These are phyloP conservation scores for Saitozyma sp. DNA, from an alignment of 768 basidiomycete species.

Conservation along the genomic window DNA sequence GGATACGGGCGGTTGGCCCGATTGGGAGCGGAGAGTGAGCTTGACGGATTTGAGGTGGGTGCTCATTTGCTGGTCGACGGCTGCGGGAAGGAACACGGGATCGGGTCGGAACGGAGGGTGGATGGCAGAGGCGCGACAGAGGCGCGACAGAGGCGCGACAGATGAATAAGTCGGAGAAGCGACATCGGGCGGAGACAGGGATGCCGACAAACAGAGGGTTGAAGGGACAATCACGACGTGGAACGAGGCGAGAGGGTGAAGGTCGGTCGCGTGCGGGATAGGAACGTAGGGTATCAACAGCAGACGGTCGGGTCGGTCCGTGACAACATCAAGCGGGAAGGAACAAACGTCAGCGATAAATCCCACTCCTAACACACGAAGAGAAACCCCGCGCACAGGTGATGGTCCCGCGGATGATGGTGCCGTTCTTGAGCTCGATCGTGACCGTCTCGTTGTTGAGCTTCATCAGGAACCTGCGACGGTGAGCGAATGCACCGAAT, in stretches of 20 bases:
- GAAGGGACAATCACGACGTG: neutral
- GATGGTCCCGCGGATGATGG: constrained; percentile 91
- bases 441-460: constrained; percentile 99
- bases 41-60: constrained; percentile 97
- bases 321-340: neutral
- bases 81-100: constrained; percentile 55
- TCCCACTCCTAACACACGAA: neutral
- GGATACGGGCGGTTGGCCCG: constrained; percentile 59
- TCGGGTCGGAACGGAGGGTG: too few relatives aligned
- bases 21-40: constrained; percentile 76
- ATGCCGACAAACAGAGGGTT: neutral
- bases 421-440: constrained; percentile 96
- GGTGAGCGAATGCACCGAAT: constrained; percentile 7
- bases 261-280: too few relatives aligned
- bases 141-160: neutral
- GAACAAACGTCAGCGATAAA: neutral
- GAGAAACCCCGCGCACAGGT: constrained; percentile 64
- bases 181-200: neutral
- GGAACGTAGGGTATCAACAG: too few relatives aligned
- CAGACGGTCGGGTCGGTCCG: neutral
- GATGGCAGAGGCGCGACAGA: neutral
- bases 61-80: constrained; percentile 99
- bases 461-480: constrained; percentile 92
- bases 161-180: neutral
- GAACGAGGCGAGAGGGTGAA: neutral